Conservation (phyloP, 148 eudicot genomes). For the Diospyros kaki region DNA sequence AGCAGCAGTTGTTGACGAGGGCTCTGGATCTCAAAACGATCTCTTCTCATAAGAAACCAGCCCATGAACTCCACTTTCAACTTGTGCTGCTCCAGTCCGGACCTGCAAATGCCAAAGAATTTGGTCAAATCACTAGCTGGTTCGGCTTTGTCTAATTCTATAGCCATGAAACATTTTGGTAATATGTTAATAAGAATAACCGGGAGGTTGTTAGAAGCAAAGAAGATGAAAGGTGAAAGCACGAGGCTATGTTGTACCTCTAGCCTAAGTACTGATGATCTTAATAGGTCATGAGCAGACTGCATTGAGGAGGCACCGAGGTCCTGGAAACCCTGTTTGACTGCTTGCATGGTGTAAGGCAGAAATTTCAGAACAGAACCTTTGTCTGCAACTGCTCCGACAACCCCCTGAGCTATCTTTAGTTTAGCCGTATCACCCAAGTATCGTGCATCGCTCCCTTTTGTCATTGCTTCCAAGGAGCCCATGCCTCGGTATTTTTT, state of each 20-base stretch:
- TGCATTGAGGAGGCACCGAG: slow-evolving; percentile 76
- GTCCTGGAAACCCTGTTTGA: slow-evolving; percentile 96
- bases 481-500: slow-evolving; percentile 97
- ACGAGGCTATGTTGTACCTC: slow-evolving; percentile 52
- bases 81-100: slow-evolving; percentile 91
- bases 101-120: slow-evolving; percentile 33
- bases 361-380: slow-evolving; percentile 80
- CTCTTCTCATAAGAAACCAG: slow-evolving; percentile 81
- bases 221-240: slow-evolving; percentile 1
- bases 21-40: slow-evolving; percentile 33
- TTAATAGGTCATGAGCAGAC: slow-evolving; percentile 67
- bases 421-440: slow-evolving; percentile 82
- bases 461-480: slow-evolving; percentile 89
- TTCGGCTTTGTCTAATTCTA: not conserved
- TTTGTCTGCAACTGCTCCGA: slow-evolving; percentile 88
- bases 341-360: slow-evolving; percentile 87
- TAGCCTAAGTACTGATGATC: slow-evolving; percentile 63
- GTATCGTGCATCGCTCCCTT: slow-evolving; percentile 91
- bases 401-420: slow-evolving; percentile 93
- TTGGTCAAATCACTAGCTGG: not conserved
- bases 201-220: not conserved
- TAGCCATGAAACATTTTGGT: not conserved
- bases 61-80: slow-evolving; percentile 92
- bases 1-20: not conserved
- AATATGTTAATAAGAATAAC: no score